These are phyloP conservation scores for Sporothrix curviconia DNA, from an alignment of 2,329 filamentous ascomycete genomes.

Conservation along the genomic window DNA sequence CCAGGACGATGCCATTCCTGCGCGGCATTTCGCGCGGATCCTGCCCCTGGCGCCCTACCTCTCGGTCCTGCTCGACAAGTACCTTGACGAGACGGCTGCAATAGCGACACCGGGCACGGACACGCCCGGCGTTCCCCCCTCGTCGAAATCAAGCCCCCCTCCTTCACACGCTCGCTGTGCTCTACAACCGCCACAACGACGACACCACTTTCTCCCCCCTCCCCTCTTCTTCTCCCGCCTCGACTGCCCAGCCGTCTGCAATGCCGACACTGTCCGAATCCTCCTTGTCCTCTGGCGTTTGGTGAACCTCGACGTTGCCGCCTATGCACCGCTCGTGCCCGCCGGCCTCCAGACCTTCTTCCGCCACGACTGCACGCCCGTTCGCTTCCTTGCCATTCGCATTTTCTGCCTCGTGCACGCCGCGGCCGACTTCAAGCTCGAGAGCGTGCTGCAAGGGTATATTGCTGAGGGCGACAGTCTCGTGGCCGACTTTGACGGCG, in stretches of 20 bases:
- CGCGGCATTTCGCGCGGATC: slow-evolving; percentile 69
- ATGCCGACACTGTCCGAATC: slow-evolving; percentile 29
- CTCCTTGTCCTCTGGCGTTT: slow-evolving; percentile 72
- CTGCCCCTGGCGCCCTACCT: slow-evolving; percentile 78
- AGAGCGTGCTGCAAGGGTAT: slow-evolving; percentile 62
- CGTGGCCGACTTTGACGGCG: slow-evolving; percentile 67
- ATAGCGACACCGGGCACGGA: not conserved
- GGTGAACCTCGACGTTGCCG: slow-evolving; percentile 64
- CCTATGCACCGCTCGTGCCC: slow-evolving; percentile 57
- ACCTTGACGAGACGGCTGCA: slow-evolving; percentile 27
- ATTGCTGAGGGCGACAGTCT: slow-evolving; percentile 56
- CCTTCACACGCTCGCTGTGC: not conserved
- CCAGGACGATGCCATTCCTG: slow-evolving; percentile 45
- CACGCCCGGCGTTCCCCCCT: not conserved
- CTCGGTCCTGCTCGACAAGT: slow-evolving; percentile 58
- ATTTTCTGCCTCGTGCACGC: slow-evolving; percentile 73
- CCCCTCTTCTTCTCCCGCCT: not conserved
- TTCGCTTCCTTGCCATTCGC: slow-evolving; percentile 76
- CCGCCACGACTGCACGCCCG: slow-evolving; percentile 47
- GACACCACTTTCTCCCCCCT: not conserved
- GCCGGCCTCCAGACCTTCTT: slow-evolving; percentile 65
- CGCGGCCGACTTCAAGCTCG: slow-evolving; percentile 71
- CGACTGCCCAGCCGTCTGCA: slow-evolving; percentile 20
- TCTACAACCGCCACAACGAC: slow-evolving; percentile 8
- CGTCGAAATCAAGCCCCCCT: not conserved